These are phyloP conservation scores for Steccherinum ochraceum DNA, from an alignment of 768 basidiomycete species.

Conservation along the genomic window DNA sequence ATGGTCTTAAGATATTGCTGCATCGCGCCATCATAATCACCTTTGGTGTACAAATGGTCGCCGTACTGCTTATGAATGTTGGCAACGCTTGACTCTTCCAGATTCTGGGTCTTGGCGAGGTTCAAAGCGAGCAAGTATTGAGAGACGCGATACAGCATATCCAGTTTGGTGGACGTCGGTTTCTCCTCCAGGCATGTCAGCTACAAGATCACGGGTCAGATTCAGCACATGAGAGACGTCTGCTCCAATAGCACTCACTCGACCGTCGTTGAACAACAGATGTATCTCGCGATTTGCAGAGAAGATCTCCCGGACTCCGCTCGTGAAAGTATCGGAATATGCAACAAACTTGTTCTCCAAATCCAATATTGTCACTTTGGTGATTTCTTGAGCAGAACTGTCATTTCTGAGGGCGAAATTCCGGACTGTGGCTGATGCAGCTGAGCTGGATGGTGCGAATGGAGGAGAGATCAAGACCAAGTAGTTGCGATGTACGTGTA, in stretches of 20 bases:
- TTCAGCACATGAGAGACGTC: conserved; percentile 3
- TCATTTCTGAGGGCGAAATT: conserved; percentile 56
- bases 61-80: conserved; percentile 90
- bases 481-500: conserved; percentile 75
- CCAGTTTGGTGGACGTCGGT: conserved; percentile 77
- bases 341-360: conserved; percentile 88
- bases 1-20: conserved; percentile 88
- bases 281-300: conserved; percentile 80
- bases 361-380: conserved; percentile 83
- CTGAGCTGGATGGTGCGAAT: conserved; percentile 56
- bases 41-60: conserved; percentile 85
- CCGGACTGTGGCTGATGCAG: conserved; percentile 69
- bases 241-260: conserved; percentile 37
- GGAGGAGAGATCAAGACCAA: conserved; percentile 89
- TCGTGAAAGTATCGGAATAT: conserved; percentile 72
- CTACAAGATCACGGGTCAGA: conserved; percentile 26
- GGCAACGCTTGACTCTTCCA: conserved; percentile 69
- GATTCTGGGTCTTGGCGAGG: conserved; percentile 71
- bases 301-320: conserved; percentile 79
- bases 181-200: conserved; percentile 68
- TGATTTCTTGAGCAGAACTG: conserved; percentile 50
- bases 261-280: conserved; percentile 71
- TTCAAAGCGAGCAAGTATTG: conserved; percentile 77
- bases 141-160: conserved; percentile 75
- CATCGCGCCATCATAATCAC: conserved; percentile 92